These are phyloP conservation scores for Stagonosporopsis chrysanthemi DNA, from an alignment of 2,329 filamentous ascomycete species.

Conservation along the genomic window DNA sequence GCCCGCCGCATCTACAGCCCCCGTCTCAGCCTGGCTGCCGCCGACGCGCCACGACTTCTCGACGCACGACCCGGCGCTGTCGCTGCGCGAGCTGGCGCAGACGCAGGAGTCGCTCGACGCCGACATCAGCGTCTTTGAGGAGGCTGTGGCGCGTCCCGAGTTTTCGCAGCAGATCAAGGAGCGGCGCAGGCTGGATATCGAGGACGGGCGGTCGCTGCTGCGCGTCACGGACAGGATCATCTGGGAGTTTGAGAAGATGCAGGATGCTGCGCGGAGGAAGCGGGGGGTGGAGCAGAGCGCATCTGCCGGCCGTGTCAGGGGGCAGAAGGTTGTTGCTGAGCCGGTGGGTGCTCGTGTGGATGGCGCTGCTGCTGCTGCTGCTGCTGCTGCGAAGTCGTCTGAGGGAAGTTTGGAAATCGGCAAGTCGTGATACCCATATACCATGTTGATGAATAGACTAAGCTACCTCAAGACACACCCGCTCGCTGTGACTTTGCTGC, in stretches of 20 bases:
- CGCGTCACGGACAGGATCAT: conserved; percentile 27
- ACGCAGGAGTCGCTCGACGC: conserved; percentile 22
- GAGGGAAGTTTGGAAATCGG: conserved; percentile 7
- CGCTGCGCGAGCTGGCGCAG: conserved; percentile 31
- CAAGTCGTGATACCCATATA: conserved; percentile 15
- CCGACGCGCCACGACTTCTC: conserved; percentile 9
- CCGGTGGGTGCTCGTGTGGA: background rate
- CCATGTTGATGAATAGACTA: background rate
- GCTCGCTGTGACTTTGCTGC: background rate
- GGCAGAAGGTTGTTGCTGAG: background rate
- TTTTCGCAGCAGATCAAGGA: conserved; percentile 22
- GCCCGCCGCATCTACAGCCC: background rate
- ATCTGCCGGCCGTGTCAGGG: background rate
- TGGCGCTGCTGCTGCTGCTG: background rate
- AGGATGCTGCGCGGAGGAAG: background rate
- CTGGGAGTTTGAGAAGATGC: conserved; percentile 26
- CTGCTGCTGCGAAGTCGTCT: no score
- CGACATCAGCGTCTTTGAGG: conserved; percentile 34
- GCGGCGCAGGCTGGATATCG: conserved; percentile 29
- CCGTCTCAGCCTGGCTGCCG: conserved; percentile 25
- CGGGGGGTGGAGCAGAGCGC: background rate
- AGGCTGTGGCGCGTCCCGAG: conserved; percentile 9
- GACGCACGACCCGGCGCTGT: conserved; percentile 25
- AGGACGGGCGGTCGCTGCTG: conserved; percentile 33
- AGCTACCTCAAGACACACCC: background rate